These are phyloP conservation scores for Pulveroboletus frians DNA, from an alignment of 768 basidiomycete genomes.

Conservation along the genomic window DNA sequence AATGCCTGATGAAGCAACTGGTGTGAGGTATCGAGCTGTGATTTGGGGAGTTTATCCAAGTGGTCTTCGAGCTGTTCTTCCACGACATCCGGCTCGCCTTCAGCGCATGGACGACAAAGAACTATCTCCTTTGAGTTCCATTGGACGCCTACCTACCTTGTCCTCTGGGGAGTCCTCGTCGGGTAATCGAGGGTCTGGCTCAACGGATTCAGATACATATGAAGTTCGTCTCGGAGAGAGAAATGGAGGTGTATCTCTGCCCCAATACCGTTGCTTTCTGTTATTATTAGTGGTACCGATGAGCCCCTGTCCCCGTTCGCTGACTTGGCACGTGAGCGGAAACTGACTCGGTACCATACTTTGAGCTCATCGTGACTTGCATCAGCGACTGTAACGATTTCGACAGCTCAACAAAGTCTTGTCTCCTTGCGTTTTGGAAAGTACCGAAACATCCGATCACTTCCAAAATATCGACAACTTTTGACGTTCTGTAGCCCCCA, in stretches of 20 bases:
- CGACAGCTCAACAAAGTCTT: neutral
- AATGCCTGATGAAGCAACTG: too few relatives aligned
- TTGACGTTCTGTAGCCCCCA: neutral
- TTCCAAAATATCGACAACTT: neutral
- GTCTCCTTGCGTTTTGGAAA: neutral
- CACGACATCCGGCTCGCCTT: neutral
- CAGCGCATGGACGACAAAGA: neutral
- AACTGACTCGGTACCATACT: conserved; percentile 6
- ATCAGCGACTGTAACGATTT: neutral
- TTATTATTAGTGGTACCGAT: conserved; percentile 12
- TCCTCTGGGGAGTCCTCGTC: conserved; percentile 13
- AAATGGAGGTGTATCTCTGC: conserved; percentile 14
- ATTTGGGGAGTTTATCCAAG: conserved; percentile 9
- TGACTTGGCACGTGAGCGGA: conserved; percentile 23
- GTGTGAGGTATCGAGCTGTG: too few relatives aligned
- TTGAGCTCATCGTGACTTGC: conserved; percentile 1
- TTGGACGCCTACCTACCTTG: conserved; percentile 8
- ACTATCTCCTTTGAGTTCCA: conserved; percentile 11
- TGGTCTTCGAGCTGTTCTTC: conserved; percentile 11
- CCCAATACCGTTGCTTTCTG: conserved; percentile 42
- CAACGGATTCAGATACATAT: conserved; percentile 21
- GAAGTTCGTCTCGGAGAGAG: conserved; percentile 34
- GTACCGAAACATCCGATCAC: conserved; percentile 2
- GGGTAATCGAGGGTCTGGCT: conserved; percentile 21
- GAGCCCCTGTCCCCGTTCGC: conserved; percentile 15